Base-by-base conservation (phyloP, 805 yeast species). In the Candida xyloterini region DNA sequence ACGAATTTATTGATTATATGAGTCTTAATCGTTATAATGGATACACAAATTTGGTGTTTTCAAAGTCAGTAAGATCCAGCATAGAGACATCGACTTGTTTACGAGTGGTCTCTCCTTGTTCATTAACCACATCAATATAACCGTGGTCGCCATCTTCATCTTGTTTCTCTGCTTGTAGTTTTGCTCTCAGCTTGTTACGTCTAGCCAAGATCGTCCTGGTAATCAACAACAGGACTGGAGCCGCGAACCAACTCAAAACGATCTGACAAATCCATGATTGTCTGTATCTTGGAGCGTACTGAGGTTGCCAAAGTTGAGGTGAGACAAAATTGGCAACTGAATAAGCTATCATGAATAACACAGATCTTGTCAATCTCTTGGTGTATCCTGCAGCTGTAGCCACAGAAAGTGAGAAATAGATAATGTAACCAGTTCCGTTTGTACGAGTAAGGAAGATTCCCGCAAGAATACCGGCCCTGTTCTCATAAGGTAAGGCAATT, bases 211-310 rank as follows among this genome's bases (percentile, higher is more conserved):
- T 65, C 40, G 40, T 62, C 63, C 76, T 64, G 24, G 73, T 72
- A 2, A 70, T 59, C 2, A 71, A 34, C 6, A 73, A 62, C 14
- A 73, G 23, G 4, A 62, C 30, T 3, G 82, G 81, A 1, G 80
- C 73, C 8, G 60, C 22, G 27, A 64, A 58, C 51, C 72, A 78
- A 9, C 76, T 67, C 10, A 74, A 47, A 8, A 74, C 78, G 35
- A 77, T 72, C 50, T 76, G 82, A 9, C 75, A 78, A 37, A 70
- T 61, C 83, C 83, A 71, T 4, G 78, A 73, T 5, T 72, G 68
- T 23, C 54, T 39, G 47, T 68, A 73, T 46, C 75, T 59, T 33
- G 82, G 81, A 7, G 68, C 66, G 48, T 71, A 73, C 15, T 50
- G 57, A 6, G 47, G 61, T 51, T 66, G 64, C 80, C 81, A 78